phyloP scores from a whole-genome alignment of 2,329 filamentous ascomycete species.

The Helotiales sp. region DNA sequence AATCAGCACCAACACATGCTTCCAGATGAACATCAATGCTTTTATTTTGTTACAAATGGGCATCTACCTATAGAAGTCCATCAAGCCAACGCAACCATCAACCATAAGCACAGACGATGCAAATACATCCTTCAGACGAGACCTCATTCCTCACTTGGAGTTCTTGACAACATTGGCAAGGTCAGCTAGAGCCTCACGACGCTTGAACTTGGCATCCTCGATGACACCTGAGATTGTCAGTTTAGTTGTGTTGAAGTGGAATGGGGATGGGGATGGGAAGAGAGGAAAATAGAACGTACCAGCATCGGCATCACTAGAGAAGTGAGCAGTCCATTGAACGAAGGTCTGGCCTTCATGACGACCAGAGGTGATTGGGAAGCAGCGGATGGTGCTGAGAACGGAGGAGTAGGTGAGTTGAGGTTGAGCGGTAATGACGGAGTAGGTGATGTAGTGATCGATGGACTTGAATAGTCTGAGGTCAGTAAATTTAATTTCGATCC shows the following conservation, averaged over 20 bases:
- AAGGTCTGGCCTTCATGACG: slow-evolving; percentile 68
- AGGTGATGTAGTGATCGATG: slow-evolving; percentile 78
- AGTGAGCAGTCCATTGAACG: slow-evolving; percentile 71
- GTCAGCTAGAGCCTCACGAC: slow-evolving; percentile 71
- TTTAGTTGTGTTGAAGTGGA: not conserved
- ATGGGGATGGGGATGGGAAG: not conserved
- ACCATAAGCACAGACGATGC: not conserved
- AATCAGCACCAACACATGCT: too few relatives aligned
- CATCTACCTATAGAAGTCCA: not conserved
- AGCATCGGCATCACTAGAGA: slow-evolving; percentile 72
- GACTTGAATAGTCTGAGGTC: slow-evolving; percentile 50
- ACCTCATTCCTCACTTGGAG: not conserved
- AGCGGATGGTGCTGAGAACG: slow-evolving; percentile 69
- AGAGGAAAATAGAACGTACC: slow-evolving; percentile 52
- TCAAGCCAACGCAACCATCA: not conserved
- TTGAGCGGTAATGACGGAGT: slow-evolving; percentile 70
- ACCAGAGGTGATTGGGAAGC: slow-evolving; percentile 69
- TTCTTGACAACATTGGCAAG: slow-evolving; percentile 54
- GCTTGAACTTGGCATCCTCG: slow-evolving; percentile 78
- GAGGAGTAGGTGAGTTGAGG: slow-evolving; percentile 69
- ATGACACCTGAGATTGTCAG: slow-evolving; percentile 60
- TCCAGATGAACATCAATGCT: not conserved
- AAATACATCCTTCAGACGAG: not conserved
- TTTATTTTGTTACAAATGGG: not conserved
- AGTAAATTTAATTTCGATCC: too few relatives aligned